Percentiles rank a stretch among this genome's conserved stretches.
Evolutionary conservation across 768 basidiomycete genomes (phyloP).

Genomic region (Lentinula lateritia): DNA sequence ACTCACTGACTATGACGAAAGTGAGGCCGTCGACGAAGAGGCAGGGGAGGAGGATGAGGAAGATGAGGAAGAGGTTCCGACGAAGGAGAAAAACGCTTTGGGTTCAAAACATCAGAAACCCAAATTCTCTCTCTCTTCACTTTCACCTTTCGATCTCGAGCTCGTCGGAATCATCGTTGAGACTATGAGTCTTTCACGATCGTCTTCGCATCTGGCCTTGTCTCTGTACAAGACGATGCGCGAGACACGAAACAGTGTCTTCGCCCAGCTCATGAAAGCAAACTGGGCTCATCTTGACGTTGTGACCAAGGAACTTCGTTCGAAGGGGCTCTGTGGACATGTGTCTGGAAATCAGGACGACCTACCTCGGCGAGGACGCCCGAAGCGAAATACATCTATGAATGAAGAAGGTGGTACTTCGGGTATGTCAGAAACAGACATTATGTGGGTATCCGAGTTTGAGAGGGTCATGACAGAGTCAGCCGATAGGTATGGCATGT

Average conservation of each 20-base stretch:
- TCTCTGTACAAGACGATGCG: conserved; percentile 44
- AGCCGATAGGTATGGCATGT: conserved; percentile 49
- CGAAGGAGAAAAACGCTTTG: background rate
- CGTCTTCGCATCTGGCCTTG: conserved; percentile 56
- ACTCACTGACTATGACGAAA: background rate
- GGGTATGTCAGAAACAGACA: conserved; percentile 1
- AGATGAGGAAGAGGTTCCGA: background rate
- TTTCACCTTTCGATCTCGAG: conserved; percentile 30
- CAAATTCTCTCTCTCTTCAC: background rate
- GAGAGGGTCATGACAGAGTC: conserved; percentile 42
- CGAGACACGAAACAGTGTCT: conserved; percentile 43
- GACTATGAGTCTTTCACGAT: conserved; percentile 65
- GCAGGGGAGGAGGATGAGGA: background rate
- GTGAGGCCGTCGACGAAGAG: background rate
- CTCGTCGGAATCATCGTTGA: conserved; percentile 66
- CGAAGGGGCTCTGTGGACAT: background rate
- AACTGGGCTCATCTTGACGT: conserved; percentile 45
- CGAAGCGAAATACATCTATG: background rate
- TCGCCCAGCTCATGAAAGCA: conserved; percentile 33
- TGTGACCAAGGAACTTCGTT: background rate
- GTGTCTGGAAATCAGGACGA: background rate
- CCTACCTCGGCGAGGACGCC: background rate
- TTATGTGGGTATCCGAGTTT: conserved; percentile 22
- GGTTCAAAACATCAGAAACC: background rate
- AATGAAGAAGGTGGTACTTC: conserved; percentile 1